Percentiles rank a stretch among this genome's conserved stretches.
Conservation (phyloP, 2,329 filamentous ascomycete species). For the Decorospora gaudefroyi region DNA sequence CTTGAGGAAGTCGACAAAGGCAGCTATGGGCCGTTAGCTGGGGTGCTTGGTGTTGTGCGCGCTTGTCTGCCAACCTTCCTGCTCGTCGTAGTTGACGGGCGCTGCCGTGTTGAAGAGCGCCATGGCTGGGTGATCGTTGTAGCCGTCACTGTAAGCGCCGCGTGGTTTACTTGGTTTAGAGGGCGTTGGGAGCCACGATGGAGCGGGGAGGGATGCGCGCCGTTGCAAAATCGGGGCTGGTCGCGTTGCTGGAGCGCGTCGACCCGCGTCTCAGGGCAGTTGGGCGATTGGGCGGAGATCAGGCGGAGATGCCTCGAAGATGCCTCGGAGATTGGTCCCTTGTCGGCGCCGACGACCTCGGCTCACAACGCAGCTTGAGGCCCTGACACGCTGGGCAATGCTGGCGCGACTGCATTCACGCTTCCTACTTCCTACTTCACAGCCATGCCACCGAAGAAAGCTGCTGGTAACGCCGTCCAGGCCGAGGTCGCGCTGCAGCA, state of each 20-base stretch:
- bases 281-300: slow-evolving; percentile 29
- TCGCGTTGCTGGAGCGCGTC: slow-evolving; percentile 35
- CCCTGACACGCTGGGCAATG: slow-evolving; percentile 5
- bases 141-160: too few species aligned
- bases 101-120: slow-evolving; percentile 79
- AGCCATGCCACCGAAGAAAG: slow-evolving; percentile 51
- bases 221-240: slow-evolving; percentile 34
- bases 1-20: slow-evolving; percentile 84
- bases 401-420: slow-evolving; percentile 3
- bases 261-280: slow-evolving; percentile 29
- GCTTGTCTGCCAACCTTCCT: slow-evolving; percentile 67
- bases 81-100: slow-evolving; percentile 83
- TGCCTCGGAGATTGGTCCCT: too few species aligned
- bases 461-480: slow-evolving; percentile 59
- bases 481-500: slow-evolving; percentile 85
- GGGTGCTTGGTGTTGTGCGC: slow-evolving; percentile 17
- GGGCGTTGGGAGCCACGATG: too few species aligned
- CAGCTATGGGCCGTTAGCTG: slow-evolving; percentile 59
- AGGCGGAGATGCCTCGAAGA: too few species aligned
- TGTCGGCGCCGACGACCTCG: slow-evolving; percentile 41
- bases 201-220: slow-evolving; percentile 26
- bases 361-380: slow-evolving; percentile 22
- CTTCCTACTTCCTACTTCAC: slow-evolving; percentile 10
- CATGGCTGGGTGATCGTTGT: slow-evolving; percentile 65
- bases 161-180: too few species aligned